Evolutionary conservation across 192 early-diverging fungal genomes (phyloP).

Genomic region (Gigaspora rosea): DNA sequence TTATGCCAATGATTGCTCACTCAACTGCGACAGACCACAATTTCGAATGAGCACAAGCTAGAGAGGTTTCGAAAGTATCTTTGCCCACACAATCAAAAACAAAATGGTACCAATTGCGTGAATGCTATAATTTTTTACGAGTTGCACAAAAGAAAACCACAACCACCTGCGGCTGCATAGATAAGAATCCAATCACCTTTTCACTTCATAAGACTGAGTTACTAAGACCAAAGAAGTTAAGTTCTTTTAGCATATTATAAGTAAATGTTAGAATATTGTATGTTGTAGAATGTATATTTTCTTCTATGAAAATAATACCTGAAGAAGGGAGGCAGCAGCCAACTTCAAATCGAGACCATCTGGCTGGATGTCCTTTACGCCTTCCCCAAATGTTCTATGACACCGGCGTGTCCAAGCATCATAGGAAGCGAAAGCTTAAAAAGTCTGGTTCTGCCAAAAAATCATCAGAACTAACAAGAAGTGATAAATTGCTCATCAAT

Average conservation of each 20-base stretch:
- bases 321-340: conserved; percentile 68
- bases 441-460: conserved; percentile 49
- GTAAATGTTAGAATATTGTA: no score
- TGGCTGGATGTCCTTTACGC: conserved; percentile 59
- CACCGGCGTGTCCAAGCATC: conserved; percentile 73
- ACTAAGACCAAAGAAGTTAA: conserved; percentile 79
- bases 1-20: no score
- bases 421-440: conserved; percentile 67
- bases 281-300: no score
- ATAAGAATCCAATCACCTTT: conserved; percentile 81
- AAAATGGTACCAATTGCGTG: conserved; percentile 84
- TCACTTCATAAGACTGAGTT: conserved; percentile 71
- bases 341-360: conserved; percentile 52
- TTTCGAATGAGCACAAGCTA: conserved; percentile 63
- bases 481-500: no score
- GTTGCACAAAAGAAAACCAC: conserved; percentile 79
- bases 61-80: conserved; percentile 74
- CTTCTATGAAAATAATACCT: conserved; percentile 47
- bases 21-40: no score
- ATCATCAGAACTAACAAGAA: background rate
- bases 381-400: conserved; percentile 76
- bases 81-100: conserved; percentile 93
- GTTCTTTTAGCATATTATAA: conserved; percentile 53
- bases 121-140: conserved; percentile 74
- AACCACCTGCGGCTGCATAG: conserved; percentile 90